phyloP scores from a whole-genome alignment of 805 yeast genomes.

The Saccharomycopsis sp. region DNA sequence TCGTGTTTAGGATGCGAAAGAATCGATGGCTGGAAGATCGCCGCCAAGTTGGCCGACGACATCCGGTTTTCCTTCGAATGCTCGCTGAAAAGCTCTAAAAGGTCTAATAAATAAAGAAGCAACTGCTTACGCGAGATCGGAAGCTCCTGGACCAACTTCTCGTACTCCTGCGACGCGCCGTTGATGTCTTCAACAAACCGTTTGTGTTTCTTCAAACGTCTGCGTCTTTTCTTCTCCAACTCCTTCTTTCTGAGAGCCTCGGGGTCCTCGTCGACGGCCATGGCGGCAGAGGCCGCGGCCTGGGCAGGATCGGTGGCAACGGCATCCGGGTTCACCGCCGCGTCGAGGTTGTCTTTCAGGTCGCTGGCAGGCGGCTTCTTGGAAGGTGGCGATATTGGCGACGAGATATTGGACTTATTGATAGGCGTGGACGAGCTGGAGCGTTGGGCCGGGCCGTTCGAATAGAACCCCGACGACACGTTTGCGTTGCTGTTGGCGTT shows the following conservation, averaged over 20 bases:
- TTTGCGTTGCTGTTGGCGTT: not conserved
- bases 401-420: conserved; percentile 27
- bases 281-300: not conserved
- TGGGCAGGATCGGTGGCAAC: not conserved
- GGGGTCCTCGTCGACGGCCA: not conserved
- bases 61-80: conserved; percentile 73
- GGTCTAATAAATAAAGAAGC: conserved; percentile 77
- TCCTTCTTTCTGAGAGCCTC: conserved; percentile 17
- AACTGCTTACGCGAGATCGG: conserved; percentile 79
- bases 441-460: too few species aligned
- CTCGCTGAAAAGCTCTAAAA: conserved; percentile 77
- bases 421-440: conserved; percentile 25
- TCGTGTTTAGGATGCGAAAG: conserved; percentile 90
- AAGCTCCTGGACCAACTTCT: conserved; percentile 55
- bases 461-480: not conserved
- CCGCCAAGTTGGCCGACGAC: conserved; percentile 91
- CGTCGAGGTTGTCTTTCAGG: conserved; percentile 1
- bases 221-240: conserved; percentile 30
- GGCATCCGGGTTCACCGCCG: not conserved
- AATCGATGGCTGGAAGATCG: conserved; percentile 95
- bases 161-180: conserved; percentile 66
- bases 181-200: conserved; percentile 58
- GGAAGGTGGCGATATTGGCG: not conserved
- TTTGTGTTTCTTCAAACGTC: conserved; percentile 44
- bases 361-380: conserved; percentile 4